phyloP scores from a whole-genome alignment of 805 yeast genomes.

The Ogataea trehalophila region DNA sequence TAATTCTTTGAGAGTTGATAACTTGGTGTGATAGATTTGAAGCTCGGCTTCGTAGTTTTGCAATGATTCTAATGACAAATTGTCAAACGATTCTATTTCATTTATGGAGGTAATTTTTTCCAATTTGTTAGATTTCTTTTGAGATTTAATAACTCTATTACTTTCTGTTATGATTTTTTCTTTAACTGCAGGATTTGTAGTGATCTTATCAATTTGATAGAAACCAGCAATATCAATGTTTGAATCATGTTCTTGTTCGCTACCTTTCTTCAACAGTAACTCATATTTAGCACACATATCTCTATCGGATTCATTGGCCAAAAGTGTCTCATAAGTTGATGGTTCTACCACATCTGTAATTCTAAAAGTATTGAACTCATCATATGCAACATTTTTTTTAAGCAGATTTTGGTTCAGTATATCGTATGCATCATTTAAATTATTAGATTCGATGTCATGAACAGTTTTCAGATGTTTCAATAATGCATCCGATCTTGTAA shows the following conservation, averaged over 20 bases:
- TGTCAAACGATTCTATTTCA: slow-evolving; percentile 10
- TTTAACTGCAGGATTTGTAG: slow-evolving; percentile 2
- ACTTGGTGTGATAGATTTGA: slow-evolving; percentile 17
- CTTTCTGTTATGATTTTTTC: background rate
- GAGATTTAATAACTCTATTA: slow-evolving; percentile 1
- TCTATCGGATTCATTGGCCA: too few relatives aligned
- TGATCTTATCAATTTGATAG: slow-evolving; percentile 3
- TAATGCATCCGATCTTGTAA: slow-evolving; percentile 57
- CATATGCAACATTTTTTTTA: background rate
- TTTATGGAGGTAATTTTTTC: background rate
- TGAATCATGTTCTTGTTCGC: background rate
- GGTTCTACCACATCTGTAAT: background rate
- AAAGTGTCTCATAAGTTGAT: too few relatives aligned
- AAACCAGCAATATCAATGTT: background rate
- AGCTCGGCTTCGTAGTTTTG: slow-evolving; percentile 13
- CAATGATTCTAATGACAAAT: slow-evolving; percentile 13
- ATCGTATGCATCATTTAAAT: slow-evolving; percentile 18
- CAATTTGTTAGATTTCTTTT: background rate
- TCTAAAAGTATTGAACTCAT: background rate
- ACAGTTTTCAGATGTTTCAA: slow-evolving; percentile 58
- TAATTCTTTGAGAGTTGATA: slow-evolving; percentile 12
- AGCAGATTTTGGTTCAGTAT: slow-evolving; percentile 6
- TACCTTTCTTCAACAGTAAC: background rate
- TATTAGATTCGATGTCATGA: slow-evolving; percentile 43
- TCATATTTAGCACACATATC: background rate